These are phyloP conservation scores for Mesembryanthemum crystallinum DNA, from an alignment of 148 eudicot species.

Conservation along the genomic window DNA sequence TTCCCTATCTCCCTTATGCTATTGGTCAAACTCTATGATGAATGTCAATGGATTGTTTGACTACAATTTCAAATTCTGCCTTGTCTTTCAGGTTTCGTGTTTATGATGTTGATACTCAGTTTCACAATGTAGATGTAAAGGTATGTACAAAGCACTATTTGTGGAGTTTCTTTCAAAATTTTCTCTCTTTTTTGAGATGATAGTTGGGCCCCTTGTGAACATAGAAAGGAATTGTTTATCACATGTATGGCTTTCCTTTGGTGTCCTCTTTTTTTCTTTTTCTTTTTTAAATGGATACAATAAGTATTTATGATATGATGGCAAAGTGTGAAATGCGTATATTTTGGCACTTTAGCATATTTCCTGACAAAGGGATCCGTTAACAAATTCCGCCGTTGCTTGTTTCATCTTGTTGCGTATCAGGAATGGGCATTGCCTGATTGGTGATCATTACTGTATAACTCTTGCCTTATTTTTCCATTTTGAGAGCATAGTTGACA, in stretches of 20 bases:
- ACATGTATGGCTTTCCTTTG: neutral
- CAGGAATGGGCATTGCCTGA: neutral
- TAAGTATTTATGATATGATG: neutral
- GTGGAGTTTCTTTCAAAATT: slow-evolving; percentile 1
- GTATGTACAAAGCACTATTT: slow-evolving; percentile 33
- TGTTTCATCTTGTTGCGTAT: neutral
- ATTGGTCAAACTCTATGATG: slow-evolving; percentile 9
- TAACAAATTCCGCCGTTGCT: neutral
- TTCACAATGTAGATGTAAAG: slow-evolving; percentile 72
- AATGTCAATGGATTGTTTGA: slow-evolving; percentile 11
- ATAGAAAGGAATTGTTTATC: neutral
- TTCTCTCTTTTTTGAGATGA: slow-evolving; percentile 6
- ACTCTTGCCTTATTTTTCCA: neutral
- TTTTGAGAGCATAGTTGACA: neutral
- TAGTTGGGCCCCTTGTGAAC: neutral
- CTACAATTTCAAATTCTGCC: slow-evolving; percentile 2
- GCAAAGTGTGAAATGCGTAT: neutral
- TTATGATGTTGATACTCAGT: slow-evolving; percentile 88
- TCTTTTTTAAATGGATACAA: neutral
- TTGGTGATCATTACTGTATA: neutral
- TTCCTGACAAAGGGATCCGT: neutral
- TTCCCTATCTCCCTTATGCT: slow-evolving; percentile 13
- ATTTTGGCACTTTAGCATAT: neutral
- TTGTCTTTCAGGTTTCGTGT: slow-evolving; percentile 69
- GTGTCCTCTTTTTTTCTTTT: no score